phyloP scores from a whole-genome alignment of 139 green algal species.

The Choricystis sp. region DNA sequence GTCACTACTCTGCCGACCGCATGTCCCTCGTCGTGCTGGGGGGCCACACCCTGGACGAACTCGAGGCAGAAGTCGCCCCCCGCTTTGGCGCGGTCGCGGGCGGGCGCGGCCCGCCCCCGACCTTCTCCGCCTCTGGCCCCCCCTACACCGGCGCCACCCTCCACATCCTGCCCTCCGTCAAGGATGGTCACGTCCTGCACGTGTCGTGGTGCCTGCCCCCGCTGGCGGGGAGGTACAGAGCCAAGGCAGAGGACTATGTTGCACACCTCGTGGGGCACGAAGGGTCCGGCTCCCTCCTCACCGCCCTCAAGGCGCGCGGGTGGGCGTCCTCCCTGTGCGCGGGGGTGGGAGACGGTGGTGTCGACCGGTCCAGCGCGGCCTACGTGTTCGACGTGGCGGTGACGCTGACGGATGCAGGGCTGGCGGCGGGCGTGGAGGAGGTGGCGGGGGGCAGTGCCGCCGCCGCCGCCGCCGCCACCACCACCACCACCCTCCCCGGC shows the following conservation, averaged over 20 bases:
- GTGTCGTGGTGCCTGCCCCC: constrained; percentile 70
- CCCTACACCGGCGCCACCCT: constrained; percentile 36
- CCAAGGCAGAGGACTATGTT: constrained; percentile 83
- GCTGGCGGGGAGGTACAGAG: constrained; percentile 24
- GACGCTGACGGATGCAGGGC: constrained; percentile 62
- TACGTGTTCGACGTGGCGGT: constrained; percentile 65
- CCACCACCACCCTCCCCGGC: no score
- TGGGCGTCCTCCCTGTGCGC: constrained; percentile 70
- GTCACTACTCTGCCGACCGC: constrained; percentile 73
- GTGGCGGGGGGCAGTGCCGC: neutral
- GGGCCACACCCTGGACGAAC: constrained; percentile 53
- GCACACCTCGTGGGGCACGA: constrained; percentile 88
- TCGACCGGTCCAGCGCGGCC: constrained; percentile 36
- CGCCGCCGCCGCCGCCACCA: neutral
- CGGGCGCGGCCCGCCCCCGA: constrained; percentile 21
- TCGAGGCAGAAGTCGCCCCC: constrained; percentile 45
- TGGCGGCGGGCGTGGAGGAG: constrained; percentile 25
- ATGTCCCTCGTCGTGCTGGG: constrained; percentile 89
- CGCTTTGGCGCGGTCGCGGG: constrained; percentile 31
- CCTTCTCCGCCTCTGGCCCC: constrained; percentile 15
- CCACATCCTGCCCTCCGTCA: constrained; percentile 54
- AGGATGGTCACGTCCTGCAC: constrained; percentile 54
- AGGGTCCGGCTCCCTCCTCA: constrained; percentile 61
- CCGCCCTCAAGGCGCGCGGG: constrained; percentile 54
- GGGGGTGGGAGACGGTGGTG: constrained; percentile 53